Evolutionary conservation across 2,329 filamentous ascomycete species (phyloP), one percentile per base, ranked within the genome.

Genomic region (Arthrobotrys sinensis): DNA sequence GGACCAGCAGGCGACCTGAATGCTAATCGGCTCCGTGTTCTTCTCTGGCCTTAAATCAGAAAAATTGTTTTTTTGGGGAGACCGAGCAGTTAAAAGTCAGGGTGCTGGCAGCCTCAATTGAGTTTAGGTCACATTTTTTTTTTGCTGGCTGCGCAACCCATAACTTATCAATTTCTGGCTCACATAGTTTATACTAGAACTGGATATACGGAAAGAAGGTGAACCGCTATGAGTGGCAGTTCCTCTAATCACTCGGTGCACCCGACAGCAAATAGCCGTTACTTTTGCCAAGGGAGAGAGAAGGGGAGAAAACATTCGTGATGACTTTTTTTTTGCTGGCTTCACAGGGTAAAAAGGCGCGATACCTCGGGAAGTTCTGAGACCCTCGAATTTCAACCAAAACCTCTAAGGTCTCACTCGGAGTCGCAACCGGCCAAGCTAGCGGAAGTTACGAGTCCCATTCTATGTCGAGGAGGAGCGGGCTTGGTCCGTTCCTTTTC

Each of bases 51-150:
- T 70, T 62, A 71, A 77, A 67, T 71, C 65, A 76, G 65, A 77
- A 77, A 71, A 77, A 60, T 66, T 57, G 55, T 77, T 77, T 77
- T 77, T 77, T 77, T 40, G 65, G 73, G 66, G 72, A 53, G 72
- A 66, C 57, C 73, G 53, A 77, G 73, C 48, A 66, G 66, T 77
- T 77, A 77, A 77, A 77, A 77, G 66, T 77, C 73, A 77, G 67
- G 73, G 73, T 77, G 57, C 62, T 65, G 73, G 73, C 50, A 21
- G 36, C 65, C 73, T 67, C 50, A 45, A 77, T 70, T 71, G 50
- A 70, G 66, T 70, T 71, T 77, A 77, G 73, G 43, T 77, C 73
- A 70, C 60, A 65, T 76, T 76, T 76, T 75, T 45, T 45, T 45
- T 45, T 45, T 45, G 38, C 65, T 55, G 65, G 72, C 71, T 66